A percentile compares a stretch with the other conserved stretches of the same genome.
These are phyloP conservation scores for Starmerella ratchasimensis DNA, from an alignment of 805 yeast species.

Conservation along the genomic window DNA sequence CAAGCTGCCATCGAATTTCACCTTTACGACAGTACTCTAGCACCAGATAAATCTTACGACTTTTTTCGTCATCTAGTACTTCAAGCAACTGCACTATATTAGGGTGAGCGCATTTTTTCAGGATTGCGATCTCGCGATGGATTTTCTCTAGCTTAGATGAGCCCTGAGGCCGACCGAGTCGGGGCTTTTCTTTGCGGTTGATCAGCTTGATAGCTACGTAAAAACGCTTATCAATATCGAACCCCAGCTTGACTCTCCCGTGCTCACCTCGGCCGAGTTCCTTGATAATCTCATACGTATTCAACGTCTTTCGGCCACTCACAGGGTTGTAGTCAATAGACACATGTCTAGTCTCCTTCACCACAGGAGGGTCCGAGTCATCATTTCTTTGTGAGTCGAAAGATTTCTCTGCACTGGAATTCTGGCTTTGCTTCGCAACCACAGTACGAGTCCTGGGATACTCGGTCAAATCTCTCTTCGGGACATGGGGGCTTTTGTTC, in stretches of 20 bases:
- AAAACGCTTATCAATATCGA: constrained; percentile 42
- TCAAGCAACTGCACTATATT: constrained; percentile 79
- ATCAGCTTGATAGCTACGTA: constrained; percentile 90
- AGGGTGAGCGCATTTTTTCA: constrained; percentile 84
- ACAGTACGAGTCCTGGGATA: background rate
- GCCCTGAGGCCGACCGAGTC: constrained; percentile 34
- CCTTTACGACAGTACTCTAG: constrained; percentile 84
- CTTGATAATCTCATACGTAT: constrained; percentile 73
- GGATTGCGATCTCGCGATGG: constrained; percentile 77
- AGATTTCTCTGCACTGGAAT: background rate
- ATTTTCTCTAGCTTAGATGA: constrained; percentile 54
- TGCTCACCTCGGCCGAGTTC: constrained; percentile 96
- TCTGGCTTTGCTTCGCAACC: background rate
- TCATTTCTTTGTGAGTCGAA: background rate
- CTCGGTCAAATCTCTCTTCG: background rate
- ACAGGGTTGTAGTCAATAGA: constrained; percentile 80
- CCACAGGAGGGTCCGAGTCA: too few relatives aligned
- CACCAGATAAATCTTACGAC: constrained; percentile 78
- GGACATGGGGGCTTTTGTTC: background rate
- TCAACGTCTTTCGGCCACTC: constrained; percentile 53
- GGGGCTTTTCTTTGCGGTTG: constrained; percentile 52
- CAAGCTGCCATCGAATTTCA: constrained; percentile 69
- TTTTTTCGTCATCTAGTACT: constrained; percentile 72
- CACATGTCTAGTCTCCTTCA: constrained; percentile 72
- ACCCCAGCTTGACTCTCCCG: constrained; percentile 91